Evolutionary conservation across 2,329 filamentous ascomycete genomes (phyloP).

Genomic region (Alternaria infectoria): DNA sequence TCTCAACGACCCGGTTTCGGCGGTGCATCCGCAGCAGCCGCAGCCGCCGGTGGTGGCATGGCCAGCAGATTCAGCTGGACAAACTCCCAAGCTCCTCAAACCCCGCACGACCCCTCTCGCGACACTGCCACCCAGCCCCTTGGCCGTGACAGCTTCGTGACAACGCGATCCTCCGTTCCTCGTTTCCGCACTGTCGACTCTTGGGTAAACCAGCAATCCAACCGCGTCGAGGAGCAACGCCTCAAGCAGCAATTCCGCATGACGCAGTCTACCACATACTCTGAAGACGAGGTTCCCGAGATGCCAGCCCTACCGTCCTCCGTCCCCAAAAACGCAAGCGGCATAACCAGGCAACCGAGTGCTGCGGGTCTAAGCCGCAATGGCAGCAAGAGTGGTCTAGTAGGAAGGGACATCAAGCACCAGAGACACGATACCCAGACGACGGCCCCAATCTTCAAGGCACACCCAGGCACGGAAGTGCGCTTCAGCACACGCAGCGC

Average conservation of each 20-base stretch:
- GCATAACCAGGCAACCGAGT: constrained; percentile 6
- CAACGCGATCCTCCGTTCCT: constrained; percentile 43
- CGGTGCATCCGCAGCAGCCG: constrained; percentile 17
- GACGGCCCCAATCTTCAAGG: constrained; percentile 50
- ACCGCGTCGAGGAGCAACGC: constrained; percentile 45
- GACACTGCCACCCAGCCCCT: constrained; percentile 35
- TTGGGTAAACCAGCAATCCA: constrained; percentile 50
- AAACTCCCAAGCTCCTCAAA: constrained; percentile 49
- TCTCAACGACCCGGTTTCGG: constrained; percentile 36
- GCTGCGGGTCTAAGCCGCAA: constrained; percentile 16
- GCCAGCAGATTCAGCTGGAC: constrained; percentile 49
- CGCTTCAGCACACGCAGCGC: constrained; percentile 46
- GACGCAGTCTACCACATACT: constrained; percentile 37
- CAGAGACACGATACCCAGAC: constrained; percentile 45
- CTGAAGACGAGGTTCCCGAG: constrained; percentile 21
- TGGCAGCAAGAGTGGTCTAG: constrained; percentile 25
- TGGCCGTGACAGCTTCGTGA: constrained; percentile 46
- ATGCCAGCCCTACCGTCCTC: constrained; percentile 17
- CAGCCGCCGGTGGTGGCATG: constrained; percentile 25
- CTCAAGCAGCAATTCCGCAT: constrained; percentile 44
- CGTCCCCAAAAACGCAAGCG: constrained; percentile 36
- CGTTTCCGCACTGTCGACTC: constrained; percentile 51
- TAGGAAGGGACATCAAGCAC: constrained; percentile 42
- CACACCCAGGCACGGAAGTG: constrained; percentile 50
- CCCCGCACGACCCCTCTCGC: constrained; percentile 40